Conservation (phyloP, 164 flowering plant species). For the Magnolia changhungtana region DNA sequence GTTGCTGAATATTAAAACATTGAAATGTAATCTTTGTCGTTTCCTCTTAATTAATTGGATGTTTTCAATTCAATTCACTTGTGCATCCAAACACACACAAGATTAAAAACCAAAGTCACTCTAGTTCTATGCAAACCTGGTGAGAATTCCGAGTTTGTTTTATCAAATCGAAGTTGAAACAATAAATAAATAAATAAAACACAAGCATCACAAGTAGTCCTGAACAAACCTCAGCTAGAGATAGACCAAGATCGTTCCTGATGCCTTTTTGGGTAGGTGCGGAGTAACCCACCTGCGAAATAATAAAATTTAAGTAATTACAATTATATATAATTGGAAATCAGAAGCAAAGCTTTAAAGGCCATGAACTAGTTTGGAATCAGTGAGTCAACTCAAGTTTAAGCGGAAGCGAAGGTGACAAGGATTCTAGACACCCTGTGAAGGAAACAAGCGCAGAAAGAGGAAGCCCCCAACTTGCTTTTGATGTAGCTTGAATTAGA, state of each 20-base stretch:
- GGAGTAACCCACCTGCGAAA: conserved; percentile 77
- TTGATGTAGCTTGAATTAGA: no score
- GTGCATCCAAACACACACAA: no score
- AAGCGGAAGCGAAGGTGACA: not conserved
- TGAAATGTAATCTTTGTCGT: no score
- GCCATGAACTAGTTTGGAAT: not conserved
- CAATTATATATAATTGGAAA: not conserved
- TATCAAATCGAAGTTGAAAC: not conserved
- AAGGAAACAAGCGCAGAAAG: not conserved
- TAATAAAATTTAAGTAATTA: not conserved
- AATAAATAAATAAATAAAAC: no score
- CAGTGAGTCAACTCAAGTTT: not conserved
- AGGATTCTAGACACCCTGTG: not conserved
- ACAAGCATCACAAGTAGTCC: not conserved
- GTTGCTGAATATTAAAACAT: no score
- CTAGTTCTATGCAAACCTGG: no score
- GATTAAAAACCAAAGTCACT: no score
- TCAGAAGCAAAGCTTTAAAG: not conserved
- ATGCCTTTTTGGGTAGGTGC: conserved; percentile 80
- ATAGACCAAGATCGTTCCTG: conserved; percentile 53
- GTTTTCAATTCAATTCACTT: no score
- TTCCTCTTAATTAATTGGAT: no score
- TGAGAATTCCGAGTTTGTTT: no score
- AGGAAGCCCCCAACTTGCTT: no score
- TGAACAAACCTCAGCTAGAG: conserved; percentile 58